These are phyloP conservation scores for Raphanus hybrid DNA, from an alignment of 441 rosid species.

Conservation along the genomic window DNA sequence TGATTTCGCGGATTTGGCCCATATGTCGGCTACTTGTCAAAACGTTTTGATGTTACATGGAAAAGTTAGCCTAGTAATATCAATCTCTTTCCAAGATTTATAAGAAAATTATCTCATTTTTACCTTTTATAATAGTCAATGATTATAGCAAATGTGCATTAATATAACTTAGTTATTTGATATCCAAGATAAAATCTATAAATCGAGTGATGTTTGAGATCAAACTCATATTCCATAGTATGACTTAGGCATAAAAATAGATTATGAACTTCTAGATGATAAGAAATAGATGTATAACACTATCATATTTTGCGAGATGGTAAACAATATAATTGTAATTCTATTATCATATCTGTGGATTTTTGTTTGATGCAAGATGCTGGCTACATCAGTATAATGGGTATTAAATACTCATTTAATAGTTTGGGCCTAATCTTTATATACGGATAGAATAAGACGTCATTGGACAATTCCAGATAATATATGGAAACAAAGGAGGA, in stretches of 20 bases:
- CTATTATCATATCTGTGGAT: not conserved
- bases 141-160: no score
- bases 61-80: not conserved
- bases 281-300: not conserved
- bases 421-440: not conserved
- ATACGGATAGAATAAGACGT: not conserved
- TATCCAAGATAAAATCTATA: not conserved
- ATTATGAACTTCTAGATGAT: not conserved
- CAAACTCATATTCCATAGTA: no score
- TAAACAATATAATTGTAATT: no score
- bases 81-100: no score
- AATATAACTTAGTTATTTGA: no score
- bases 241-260: not conserved
- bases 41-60: not conserved
- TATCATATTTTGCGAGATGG: not conserved
- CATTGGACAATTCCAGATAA: not conserved
- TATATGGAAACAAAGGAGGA: slow-evolving; percentile 19
- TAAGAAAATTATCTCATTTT: no score
- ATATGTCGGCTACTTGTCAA: not conserved
- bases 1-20: not conserved
- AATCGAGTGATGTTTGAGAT: not conserved
- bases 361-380: no score
- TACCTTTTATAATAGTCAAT: no score
- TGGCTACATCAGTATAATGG: not conserved
- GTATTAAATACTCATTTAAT: not conserved